Base-by-base conservation (phyloP, 169 alveolate species). In the Plasmodium billcollinsi region DNA sequence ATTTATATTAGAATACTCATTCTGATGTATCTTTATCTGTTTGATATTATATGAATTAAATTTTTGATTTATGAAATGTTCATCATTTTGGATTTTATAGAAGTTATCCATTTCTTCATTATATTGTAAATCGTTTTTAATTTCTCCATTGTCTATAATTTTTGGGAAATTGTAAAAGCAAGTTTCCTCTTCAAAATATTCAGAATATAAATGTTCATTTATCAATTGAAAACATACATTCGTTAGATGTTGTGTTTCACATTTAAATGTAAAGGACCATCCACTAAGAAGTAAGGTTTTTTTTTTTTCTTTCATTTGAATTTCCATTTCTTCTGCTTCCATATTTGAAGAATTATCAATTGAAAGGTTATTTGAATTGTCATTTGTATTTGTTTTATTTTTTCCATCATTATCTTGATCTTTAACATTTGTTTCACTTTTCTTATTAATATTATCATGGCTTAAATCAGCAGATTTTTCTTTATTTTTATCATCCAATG, bases 241-340 rank as follows among this genome's bases (percentile, higher is more conserved):
- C 6, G 92, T 86, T 71, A 86, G 18, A 26, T 59, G 58, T 15
- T 11, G 0, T n/a, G 86, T 71, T 26, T 29, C n/a, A 6, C 92
- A 86, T 59, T 73, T 86, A 62, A 86, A 86, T n/a, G 88, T 72
- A 8, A 86, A 70, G 8, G 88, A 86, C 92, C 92, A 86, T 9
- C 92, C 76, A 71, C 75, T 70, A 49, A 86, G 58, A 20, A 71
- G 72, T 2, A 86, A 66, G 12, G 88, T 71, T 72, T 72, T 86
- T 72, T 33, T 86, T 29, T 86, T 86, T 33, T 86, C 92, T 86
- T 54, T 71, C 75, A 86, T 86, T 71, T 86, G 92, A 26, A 86
- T 71, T 61, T 71, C 92, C 33, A 86, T 39, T 21, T 86, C 92
- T 24, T 71, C 15, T 15, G 58, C 14, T 14, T 71, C 75, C 18